A percentile compares a stretch with the other conserved stretches of the same genome.
phyloP scores from a whole-genome alignment of 2,329 filamentous ascomycete species.

The Cadophora sp. region DNA sequence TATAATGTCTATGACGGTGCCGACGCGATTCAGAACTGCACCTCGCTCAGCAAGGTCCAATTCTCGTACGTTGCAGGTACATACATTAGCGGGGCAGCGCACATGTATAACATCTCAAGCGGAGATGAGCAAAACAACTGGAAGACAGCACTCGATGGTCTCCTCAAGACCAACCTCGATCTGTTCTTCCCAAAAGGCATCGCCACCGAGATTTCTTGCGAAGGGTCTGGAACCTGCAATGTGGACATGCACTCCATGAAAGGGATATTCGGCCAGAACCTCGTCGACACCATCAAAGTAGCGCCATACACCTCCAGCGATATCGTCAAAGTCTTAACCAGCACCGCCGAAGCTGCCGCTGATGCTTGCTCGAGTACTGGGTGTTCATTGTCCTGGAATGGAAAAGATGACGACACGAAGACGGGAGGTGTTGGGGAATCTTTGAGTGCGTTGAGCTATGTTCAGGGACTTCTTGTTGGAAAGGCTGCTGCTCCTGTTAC shows the following conservation, averaged over 20 bases:
- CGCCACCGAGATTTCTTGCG: slow-evolving; percentile 73
- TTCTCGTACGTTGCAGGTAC: slow-evolving; percentile 73
- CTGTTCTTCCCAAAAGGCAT: slow-evolving; percentile 63
- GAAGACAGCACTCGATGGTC: slow-evolving; percentile 60
- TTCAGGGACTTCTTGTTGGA: slow-evolving; percentile 49
- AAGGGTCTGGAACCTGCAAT: slow-evolving; percentile 65
- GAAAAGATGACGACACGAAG: slow-evolving; percentile 55
- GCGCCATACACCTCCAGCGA: slow-evolving; percentile 62
- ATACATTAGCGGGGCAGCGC: slow-evolving; percentile 67
- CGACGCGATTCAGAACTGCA: slow-evolving; percentile 64
- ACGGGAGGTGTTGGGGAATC: slow-evolving; percentile 52
- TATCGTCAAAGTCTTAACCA: slow-evolving; percentile 64
- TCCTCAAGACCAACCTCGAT: slow-evolving; percentile 57
- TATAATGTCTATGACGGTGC: slow-evolving; percentile 71
- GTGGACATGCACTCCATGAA: slow-evolving; percentile 78
- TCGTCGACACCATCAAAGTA: slow-evolving; percentile 65
- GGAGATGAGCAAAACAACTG: slow-evolving; percentile 51
- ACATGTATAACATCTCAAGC: slow-evolving; percentile 65
- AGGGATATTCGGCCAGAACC: slow-evolving; percentile 71
- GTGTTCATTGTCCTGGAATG: slow-evolving; percentile 71
- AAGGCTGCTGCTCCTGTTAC: slow-evolving; percentile 47
- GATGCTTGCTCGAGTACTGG: slow-evolving; percentile 65
- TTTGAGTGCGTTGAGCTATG: slow-evolving; percentile 59
- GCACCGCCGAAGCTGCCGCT: slow-evolving; percentile 65
- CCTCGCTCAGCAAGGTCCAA: slow-evolving; percentile 64